Evolutionary conservation across 495 filamentous ascomycete genomes (phyloP).

Genomic region (Hypomontagnella submonticulosa): DNA sequence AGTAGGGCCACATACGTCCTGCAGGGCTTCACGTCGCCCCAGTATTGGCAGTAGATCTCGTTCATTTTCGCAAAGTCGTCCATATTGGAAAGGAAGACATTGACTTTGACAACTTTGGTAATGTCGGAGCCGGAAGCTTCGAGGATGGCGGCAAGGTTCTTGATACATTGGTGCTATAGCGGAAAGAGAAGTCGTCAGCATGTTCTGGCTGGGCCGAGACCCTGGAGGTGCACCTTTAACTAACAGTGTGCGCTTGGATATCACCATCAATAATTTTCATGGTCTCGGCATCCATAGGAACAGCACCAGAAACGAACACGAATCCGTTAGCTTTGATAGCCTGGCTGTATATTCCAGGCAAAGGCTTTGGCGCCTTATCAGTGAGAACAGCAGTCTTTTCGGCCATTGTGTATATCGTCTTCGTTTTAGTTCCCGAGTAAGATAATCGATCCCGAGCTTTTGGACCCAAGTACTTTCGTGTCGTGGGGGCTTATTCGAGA

Average conservation of each 20-base stretch:
- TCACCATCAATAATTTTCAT: conserved; percentile 71
- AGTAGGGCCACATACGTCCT: conserved; percentile 50
- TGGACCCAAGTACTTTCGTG: neutral
- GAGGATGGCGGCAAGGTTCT: conserved; percentile 74
- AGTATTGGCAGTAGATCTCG: conserved; percentile 77
- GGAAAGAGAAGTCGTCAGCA: conserved; percentile 48
- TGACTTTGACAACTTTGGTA: conserved; percentile 75
- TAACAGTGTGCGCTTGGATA: conserved; percentile 64
- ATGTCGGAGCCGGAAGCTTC: conserved; percentile 70
- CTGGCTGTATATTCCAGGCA: conserved; percentile 70
- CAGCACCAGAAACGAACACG: conserved; percentile 82
- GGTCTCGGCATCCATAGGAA: conserved; percentile 70
- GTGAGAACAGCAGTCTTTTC: conserved; percentile 54
- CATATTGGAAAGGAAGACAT: conserved; percentile 76
- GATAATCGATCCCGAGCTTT: neutral
- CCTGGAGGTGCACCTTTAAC: neutral
- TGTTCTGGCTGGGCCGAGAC: conserved; percentile 47
- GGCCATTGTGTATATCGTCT: conserved; percentile 29
- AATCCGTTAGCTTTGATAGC: conserved; percentile 74
- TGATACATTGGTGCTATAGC: conserved; percentile 57
- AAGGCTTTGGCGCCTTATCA: conserved; percentile 59
- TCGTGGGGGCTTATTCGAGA: neutral
- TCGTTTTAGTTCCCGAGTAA: neutral
- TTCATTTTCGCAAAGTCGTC: conserved; percentile 80
- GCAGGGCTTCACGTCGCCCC: conserved; percentile 71